phyloP scores from a whole-genome alignment of 202 grass and related monocot genomes.

The Panicum virgatum region DNA sequence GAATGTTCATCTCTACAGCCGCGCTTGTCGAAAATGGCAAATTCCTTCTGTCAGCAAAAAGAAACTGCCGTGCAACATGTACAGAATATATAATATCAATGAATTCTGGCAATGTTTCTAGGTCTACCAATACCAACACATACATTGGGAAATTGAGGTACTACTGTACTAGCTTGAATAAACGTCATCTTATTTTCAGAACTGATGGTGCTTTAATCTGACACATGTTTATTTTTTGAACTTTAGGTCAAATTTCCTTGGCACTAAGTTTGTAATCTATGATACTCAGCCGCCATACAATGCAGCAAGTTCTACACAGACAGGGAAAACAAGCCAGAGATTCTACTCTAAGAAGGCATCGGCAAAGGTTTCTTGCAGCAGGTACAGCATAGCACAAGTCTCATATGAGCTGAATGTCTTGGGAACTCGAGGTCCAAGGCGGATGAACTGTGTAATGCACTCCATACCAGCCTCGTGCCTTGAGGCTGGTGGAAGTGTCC shows the following conservation, averaged over 20 bases:
- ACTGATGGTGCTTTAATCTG: conserved; percentile 2
- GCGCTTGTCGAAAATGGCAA: conserved; percentile 86
- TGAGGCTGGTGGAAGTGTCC: conserved; percentile 67
- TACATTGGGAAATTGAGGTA: conserved; percentile 90
- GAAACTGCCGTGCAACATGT: conserved; percentile 63
- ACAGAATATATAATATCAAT: conserved; percentile 90
- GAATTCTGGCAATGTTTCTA: conserved; percentile 63
- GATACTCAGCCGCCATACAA: conserved; percentile 49
- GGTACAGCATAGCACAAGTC: conserved; percentile 69
- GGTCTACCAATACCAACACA: conserved; percentile 53
- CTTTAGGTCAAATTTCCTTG: conserved; percentile 64
- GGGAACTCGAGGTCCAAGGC: conserved; percentile 83
- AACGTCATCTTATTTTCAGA: conserved; percentile 18
- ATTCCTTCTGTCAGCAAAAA: conserved; percentile 94
- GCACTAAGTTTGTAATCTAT: conserved; percentile 75
- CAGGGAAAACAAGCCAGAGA: conserved; percentile 59
- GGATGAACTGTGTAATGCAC: conserved; percentile 89
- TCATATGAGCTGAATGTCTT: conserved; percentile 87
- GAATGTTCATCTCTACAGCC: conserved; percentile 53
- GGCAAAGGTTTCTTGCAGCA: conserved; percentile 57
- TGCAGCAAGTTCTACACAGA: conserved; percentile 25
- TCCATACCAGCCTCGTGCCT: conserved; percentile 77
- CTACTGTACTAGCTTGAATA: conserved; percentile 23
- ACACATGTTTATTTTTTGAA: conserved; percentile 26
- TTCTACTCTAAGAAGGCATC: conserved; percentile 68